Evolutionary conservation across 2,329 filamentous ascomycete species (phyloP).

Genomic region (Hortaea werneckii): DNA sequence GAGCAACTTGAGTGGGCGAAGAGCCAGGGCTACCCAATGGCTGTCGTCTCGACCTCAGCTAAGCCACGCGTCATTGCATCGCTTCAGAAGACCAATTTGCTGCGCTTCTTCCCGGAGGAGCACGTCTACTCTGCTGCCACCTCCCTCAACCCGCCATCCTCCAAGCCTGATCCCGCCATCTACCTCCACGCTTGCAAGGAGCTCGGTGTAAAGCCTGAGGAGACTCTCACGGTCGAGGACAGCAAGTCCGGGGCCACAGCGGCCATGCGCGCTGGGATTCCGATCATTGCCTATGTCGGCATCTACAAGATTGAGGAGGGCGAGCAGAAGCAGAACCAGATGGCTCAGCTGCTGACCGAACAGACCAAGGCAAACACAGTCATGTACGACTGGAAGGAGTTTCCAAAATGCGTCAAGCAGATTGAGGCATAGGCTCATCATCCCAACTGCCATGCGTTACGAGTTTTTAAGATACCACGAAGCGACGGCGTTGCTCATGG

Average conservation of each 20-base stretch:
- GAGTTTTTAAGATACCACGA: neutral
- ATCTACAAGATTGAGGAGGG: constrained; percentile 57
- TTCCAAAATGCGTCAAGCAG: constrained; percentile 39
- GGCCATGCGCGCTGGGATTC: constrained; percentile 66
- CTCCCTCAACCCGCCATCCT: constrained; percentile 67
- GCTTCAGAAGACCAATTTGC: constrained; percentile 68
- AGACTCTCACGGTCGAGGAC: constrained; percentile 79
- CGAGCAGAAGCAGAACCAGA: constrained; percentile 49
- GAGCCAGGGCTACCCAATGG: constrained; percentile 54
- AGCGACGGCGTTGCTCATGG: neutral
- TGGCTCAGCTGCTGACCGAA: constrained; percentile 40
- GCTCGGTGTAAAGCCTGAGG: constrained; percentile 58
- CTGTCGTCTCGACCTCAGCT: constrained; percentile 74
- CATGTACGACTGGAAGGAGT: constrained; percentile 46
- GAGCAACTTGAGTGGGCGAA: constrained; percentile 50
- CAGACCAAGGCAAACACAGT: constrained; percentile 37
- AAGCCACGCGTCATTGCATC: constrained; percentile 67
- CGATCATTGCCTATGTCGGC: constrained; percentile 75
- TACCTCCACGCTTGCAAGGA: constrained; percentile 69
- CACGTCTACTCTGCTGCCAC: constrained; percentile 75
- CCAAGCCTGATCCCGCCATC: constrained; percentile 83
- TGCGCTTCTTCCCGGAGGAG: constrained; percentile 66
- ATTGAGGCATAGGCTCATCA: constrained; percentile 28
- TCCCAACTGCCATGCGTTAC: neutral
- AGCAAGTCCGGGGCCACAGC: constrained; percentile 75